phyloP scores from a whole-genome alignment of 2,329 filamentous ascomycete genomes.

The Fusarium sp. region DNA sequence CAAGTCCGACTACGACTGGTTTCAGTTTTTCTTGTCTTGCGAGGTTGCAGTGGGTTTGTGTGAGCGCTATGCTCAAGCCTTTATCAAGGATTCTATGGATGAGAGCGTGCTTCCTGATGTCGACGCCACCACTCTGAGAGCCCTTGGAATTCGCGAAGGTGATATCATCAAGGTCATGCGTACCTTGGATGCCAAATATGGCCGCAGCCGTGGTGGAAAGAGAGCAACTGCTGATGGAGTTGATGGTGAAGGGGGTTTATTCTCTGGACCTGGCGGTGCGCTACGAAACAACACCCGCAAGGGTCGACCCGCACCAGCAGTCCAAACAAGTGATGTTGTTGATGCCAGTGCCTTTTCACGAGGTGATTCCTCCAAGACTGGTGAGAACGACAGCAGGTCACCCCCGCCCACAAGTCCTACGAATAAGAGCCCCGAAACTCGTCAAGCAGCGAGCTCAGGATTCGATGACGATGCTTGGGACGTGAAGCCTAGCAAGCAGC shows the following conservation, averaged over 20 bases:
- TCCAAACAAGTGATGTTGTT: constrained; percentile 85
- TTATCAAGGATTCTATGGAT: constrained; percentile 92
- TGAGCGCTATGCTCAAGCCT: constrained; percentile 92
- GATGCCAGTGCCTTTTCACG: constrained; percentile 87
- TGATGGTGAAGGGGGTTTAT: constrained; percentile 78
- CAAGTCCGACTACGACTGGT: constrained; percentile 93
- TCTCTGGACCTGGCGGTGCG: constrained; percentile 91
- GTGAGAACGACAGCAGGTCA: constrained; percentile 36
- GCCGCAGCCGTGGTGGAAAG: constrained; percentile 63
- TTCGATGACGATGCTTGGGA: constrained; percentile 99
- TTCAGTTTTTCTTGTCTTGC: constrained; percentile 95
- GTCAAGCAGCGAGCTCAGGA: constrained; percentile 56
- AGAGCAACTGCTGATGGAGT: constrained; percentile 53
- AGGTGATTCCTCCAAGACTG: constrained; percentile 50
- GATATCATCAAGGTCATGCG: constrained; percentile 98
- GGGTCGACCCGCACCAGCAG: constrained; percentile 85
- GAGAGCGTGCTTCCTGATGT: constrained; percentile 93
- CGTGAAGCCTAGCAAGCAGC: constrained; percentile 81
- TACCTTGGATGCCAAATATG: constrained; percentile 81
- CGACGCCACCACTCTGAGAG: constrained; percentile 82
- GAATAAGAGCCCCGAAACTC: constrained; percentile 45
- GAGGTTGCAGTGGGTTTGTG: constrained; percentile 93
- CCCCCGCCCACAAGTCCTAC: constrained; percentile 38
- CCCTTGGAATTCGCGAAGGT: constrained; percentile 91
- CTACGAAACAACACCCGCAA: constrained; percentile 95